Conservation (phyloP, 148 eudicot genomes). For the Diospyros kaki region DNA sequence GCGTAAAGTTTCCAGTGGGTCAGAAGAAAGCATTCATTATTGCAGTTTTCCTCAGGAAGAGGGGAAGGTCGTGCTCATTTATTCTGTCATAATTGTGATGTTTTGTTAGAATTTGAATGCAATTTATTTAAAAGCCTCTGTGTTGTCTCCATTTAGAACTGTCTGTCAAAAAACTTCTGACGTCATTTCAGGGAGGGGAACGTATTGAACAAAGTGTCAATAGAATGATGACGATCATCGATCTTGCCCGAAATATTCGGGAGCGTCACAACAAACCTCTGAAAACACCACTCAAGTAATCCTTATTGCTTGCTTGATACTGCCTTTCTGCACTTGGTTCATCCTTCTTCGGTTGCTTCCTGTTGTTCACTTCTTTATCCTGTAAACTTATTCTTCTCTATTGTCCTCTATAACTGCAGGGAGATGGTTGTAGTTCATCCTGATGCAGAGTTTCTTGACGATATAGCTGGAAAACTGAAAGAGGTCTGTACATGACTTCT, state of each 20-base stretch:
- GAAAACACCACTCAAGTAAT: constrained; percentile 82
- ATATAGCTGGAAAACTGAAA: constrained; percentile 77
- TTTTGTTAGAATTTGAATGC: not conserved
- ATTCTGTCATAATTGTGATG: not conserved
- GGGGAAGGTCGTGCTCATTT: constrained; percentile 53
- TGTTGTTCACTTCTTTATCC: not conserved
- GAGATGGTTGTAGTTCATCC: constrained; percentile 98
- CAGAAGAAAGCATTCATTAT: constrained; percentile 88
- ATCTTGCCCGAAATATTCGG: constrained; percentile 90
- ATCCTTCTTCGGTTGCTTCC: not conserved
- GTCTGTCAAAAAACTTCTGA: not conserved
- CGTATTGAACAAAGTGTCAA: constrained; percentile 95
- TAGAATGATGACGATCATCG: constrained; percentile 89
- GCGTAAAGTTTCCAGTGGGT: constrained; percentile 58
- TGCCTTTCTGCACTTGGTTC: not conserved
- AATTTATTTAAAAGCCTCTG: not conserved
- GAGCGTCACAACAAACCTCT: constrained; percentile 96
- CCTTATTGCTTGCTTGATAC: not conserved
- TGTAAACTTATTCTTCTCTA: constrained; percentile 7
- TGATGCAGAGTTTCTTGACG: constrained; percentile 78
- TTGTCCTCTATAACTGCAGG: constrained; percentile 33
- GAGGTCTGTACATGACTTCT: constrained; percentile 43
- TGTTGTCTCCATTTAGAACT: not conserved
- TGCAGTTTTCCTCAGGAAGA: constrained; percentile 81
- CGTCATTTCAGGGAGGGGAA: constrained; percentile 53